Evolutionary conservation across 495 filamentous ascomycete species (phyloP).

Genomic region (Neurospora pannonica): DNA sequence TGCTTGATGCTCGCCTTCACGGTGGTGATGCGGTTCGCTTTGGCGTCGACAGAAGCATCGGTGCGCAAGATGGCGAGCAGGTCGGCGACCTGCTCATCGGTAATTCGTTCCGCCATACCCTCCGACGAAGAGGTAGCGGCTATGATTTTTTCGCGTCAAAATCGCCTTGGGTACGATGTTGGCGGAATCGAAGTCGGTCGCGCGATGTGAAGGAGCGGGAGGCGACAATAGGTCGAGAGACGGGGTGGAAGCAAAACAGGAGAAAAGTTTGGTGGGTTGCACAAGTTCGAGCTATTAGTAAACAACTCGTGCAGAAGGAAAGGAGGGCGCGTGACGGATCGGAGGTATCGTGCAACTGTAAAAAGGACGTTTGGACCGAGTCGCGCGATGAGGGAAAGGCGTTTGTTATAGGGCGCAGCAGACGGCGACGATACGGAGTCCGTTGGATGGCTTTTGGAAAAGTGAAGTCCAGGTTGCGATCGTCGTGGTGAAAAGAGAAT

Average conservation of each 20-base stretch:
- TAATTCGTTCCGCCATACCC: constrained; percentile 46
- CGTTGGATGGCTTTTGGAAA: neutral
- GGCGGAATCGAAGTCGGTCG: neutral
- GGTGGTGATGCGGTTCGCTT: constrained; percentile 57
- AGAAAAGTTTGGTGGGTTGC: neutral
- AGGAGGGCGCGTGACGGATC: neutral
- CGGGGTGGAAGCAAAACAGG: neutral
- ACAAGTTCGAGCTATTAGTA: neutral
- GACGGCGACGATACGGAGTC: neutral
- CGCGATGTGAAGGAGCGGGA: neutral
- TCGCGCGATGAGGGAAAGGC: neutral
- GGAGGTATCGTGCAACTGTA: constrained; percentile 3
- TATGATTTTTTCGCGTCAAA: constrained; percentile 12
- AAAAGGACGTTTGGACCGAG: constrained; percentile 5
- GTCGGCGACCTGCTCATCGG: constrained; percentile 54
- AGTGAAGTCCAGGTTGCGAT: neutral
- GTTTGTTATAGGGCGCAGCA: neutral
- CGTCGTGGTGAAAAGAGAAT: neutral
- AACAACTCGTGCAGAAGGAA: neutral
- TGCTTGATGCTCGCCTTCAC: constrained; percentile 86
- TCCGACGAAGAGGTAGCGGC: constrained; percentile 12
- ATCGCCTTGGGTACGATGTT: constrained; percentile 5
- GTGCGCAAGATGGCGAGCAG: constrained; percentile 59
- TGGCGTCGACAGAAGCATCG: constrained; percentile 59
- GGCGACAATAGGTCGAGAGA: neutral